Evolutionary conservation across 192 early-diverging fungal species (phyloP), one percentile per base, ranked within the genome.

Genomic region (Powellomyces hirtus): DNA sequence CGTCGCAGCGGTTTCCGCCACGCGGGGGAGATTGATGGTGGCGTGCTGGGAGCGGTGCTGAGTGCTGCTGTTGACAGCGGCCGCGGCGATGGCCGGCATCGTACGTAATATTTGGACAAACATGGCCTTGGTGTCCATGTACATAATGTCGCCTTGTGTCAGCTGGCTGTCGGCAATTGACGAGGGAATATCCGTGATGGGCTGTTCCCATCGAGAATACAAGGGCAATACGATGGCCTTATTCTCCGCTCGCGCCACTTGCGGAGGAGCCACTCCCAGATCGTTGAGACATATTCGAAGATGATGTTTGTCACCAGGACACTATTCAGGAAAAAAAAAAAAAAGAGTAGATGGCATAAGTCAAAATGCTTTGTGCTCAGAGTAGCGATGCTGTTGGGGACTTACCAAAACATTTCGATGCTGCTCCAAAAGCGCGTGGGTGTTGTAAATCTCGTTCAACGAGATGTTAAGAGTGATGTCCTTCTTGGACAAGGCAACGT

Each of bases 391-490:
- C 51, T 24, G 14, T 5, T 36, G 20, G 57, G 37, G 18, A 7
- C 24, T 10, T 79, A 76, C 81, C 75, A 97, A 71, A 22, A 85
- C 80, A 59, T 95, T 90, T 60, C 88, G 68, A 66, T 95, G 94
- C 71, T 94, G 89, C 8, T 88, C 68, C 66, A 97, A 77, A 33
- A 97, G 77, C 29, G 88, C 77, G 52, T 95, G 93, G 29, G 93
- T 97, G 72, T 92, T 94, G 77, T 91, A 93, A 64, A 97, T 90
- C 86, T 97, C 95, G 75, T 97, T 97, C 38, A 96, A 75, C 18
- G 92, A 91, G 52, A 97, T 96, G 74, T 90, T 88, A 11, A 97
- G 78, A 59, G 88, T 77, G 53, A 95, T 88, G 64, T 97, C 90
- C 72, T 92, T 94, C 71, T 95, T 96, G 2, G 94, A 96, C 55